These are phyloP conservation scores for Mikania micrantha DNA, from an alignment of 129 eudicot species.

Conservation along the genomic window DNA sequence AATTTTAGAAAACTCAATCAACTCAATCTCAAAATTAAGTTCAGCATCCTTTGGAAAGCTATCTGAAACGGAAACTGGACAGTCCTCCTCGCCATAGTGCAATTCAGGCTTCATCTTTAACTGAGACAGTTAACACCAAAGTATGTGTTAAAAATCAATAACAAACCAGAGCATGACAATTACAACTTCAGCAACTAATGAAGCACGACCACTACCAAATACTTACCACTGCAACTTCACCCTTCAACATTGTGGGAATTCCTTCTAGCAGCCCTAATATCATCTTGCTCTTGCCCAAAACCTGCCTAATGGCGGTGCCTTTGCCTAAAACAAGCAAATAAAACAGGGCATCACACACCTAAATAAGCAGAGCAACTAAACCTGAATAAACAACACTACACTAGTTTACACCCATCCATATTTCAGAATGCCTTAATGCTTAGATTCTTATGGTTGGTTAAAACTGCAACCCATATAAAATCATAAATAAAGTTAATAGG, in stretches of 20 bases:
- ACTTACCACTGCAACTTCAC: slow-evolving; percentile 93
- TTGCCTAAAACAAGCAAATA: slow-evolving; percentile 46
- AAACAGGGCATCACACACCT: slow-evolving; percentile 6
- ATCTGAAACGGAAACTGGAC: slow-evolving; percentile 82
- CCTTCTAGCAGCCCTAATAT: slow-evolving; percentile 95
- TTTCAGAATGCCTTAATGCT: not conserved
- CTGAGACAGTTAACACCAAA: slow-evolving; percentile 38
- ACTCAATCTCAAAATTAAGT: slow-evolving; percentile 93
- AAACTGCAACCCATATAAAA: not conserved
- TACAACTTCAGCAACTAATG: slow-evolving; percentile 8
- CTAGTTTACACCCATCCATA: slow-evolving; percentile 5
- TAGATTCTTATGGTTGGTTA: not conserved
- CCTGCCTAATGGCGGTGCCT: slow-evolving; percentile 75
- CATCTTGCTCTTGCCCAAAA: slow-evolving; percentile 93
- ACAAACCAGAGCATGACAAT: slow-evolving; percentile 6
- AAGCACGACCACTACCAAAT: not conserved
- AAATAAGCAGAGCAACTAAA: not conserved
- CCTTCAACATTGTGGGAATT: slow-evolving; percentile 83
- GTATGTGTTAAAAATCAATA: slow-evolving; percentile 1
- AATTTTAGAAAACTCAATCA: slow-evolving; percentile 84
- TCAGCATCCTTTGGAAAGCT: slow-evolving; percentile 89
- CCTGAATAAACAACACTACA: not conserved
- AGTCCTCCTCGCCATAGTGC: slow-evolving; percentile 90
- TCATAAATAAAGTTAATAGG: not conserved
- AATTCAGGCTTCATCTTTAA: slow-evolving; percentile 91